These are phyloP conservation scores for Dryas alaskensis DNA, from an alignment of 306 rosid species.

Conservation along the genomic window DNA sequence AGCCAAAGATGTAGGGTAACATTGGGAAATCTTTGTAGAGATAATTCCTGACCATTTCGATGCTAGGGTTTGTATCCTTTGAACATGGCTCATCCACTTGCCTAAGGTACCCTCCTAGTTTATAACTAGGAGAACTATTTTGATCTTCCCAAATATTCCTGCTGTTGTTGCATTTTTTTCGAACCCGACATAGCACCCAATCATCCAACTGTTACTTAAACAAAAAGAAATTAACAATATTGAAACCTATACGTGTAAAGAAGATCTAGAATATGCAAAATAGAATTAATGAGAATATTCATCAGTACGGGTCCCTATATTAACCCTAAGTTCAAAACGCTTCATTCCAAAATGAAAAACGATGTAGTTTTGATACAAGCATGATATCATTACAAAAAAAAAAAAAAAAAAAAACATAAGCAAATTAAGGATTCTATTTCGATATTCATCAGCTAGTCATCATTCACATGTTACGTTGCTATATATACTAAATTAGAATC, in stretches of 20 bases:
- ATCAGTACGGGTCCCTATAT: too few relatives aligned
- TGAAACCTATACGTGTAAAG: neutral
- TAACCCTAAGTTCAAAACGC: too few relatives aligned
- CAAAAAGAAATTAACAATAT: neutral
- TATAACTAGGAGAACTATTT: slow-evolving; percentile 29
- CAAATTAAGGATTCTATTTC: too few relatives aligned
- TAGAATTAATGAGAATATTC: too few relatives aligned
- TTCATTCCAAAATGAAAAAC: too few relatives aligned
- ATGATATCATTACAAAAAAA: neutral
- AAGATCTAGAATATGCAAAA: too few relatives aligned
- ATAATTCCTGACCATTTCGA: slow-evolving; percentile 37
- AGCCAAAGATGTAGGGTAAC: slow-evolving; percentile 59
- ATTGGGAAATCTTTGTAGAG: slow-evolving; percentile 51
- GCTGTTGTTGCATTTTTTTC: slow-evolving; percentile 36
- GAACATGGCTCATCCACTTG: slow-evolving; percentile 28
- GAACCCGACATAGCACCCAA: slow-evolving; percentile 72
- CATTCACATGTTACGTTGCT: too few relatives aligned
- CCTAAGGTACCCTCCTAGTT: slow-evolving; percentile 31
- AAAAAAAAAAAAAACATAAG: too few relatives aligned
- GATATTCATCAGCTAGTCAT: too few relatives aligned
- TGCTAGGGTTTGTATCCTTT: slow-evolving; percentile 27
- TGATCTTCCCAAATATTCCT: slow-evolving; percentile 44
- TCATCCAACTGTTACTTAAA: slow-evolving; percentile 51
- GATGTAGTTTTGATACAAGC: neutral
- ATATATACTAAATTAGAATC: too few relatives aligned